Percentiles rank a stretch among this genome's conserved stretches.
Conservation (phyloP, 1,284 basidiomycete species). For the Ganoderma resinaceum region DNA sequence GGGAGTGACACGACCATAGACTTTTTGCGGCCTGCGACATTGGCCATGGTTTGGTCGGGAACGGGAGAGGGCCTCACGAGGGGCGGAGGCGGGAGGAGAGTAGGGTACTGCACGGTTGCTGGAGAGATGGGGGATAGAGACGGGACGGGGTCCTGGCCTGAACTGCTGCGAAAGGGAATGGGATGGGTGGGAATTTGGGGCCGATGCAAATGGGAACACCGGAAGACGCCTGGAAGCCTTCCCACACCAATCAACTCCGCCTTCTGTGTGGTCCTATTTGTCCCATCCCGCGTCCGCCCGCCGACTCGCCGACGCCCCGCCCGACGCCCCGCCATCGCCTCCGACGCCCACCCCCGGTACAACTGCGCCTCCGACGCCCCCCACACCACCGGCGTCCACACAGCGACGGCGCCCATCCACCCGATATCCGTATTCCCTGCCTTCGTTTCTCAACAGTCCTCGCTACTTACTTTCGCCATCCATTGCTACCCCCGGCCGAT, state of each 20-base stretch:
- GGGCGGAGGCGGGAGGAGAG: slow-evolving; percentile 18
- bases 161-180: slow-evolving; percentile 3
- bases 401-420: not conserved
- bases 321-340: slow-evolving; percentile 8
- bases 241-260: slow-evolving; percentile 33
- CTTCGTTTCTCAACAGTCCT: not conserved
- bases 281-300: slow-evolving; percentile 22
- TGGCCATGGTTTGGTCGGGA: slow-evolving; percentile 55
- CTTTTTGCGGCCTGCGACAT: slow-evolving; percentile 82
- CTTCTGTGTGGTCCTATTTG: slow-evolving; percentile 29
- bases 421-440: not conserved
- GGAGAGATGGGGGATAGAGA: slow-evolving; percentile 30
- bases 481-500: not conserved
- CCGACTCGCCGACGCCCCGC: slow-evolving; percentile 18
- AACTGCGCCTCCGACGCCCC: not conserved
- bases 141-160: slow-evolving; percentile 27
- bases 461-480: not conserved
- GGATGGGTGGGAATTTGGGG: not conserved
- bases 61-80: slow-evolving; percentile 12
- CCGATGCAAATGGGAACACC: not conserved
- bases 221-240: slow-evolving; percentile 23
- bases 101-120: slow-evolving; percentile 22
- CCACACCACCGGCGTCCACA: not conserved
- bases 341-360: not conserved
- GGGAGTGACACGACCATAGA: slow-evolving; percentile 72